These are phyloP conservation scores for Yamadazyma jaroonii DNA, from an alignment of 1,139 yeast genomes.

Conservation along the genomic window DNA sequence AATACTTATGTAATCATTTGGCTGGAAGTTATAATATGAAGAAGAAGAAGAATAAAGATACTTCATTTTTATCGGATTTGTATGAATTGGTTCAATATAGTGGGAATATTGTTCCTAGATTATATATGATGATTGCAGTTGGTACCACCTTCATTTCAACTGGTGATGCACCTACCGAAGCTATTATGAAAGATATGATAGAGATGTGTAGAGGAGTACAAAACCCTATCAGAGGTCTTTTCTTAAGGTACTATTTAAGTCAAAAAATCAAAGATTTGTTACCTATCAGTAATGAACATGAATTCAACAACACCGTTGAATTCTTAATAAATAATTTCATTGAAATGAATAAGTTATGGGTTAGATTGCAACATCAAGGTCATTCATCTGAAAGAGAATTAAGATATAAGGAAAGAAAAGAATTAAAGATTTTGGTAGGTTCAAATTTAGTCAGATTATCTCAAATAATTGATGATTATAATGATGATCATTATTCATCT, in stretches of 20 bases:
- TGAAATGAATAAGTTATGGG: slow-evolving; percentile 98
- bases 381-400: slow-evolving; percentile 79
- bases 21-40: slow-evolving; percentile 59
- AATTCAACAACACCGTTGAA: slow-evolving; percentile 61
- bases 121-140: slow-evolving; percentile 92
- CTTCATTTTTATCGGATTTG: slow-evolving; percentile 81
- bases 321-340: slow-evolving; percentile 84
- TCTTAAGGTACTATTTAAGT: slow-evolving; percentile 81
- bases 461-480: slow-evolving; percentile 72
- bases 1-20: slow-evolving; percentile 62
- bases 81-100: slow-evolving; percentile 96
- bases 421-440: slow-evolving; percentile 88
- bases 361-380: slow-evolving; percentile 92
- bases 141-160: slow-evolving; percentile 86
- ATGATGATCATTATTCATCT: slow-evolving; percentile 32
- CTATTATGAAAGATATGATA: slow-evolving; percentile 91
- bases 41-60: slow-evolving; percentile 20
- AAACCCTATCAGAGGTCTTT: slow-evolving; percentile 88
- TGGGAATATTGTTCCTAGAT: slow-evolving; percentile 86
- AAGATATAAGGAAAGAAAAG: slow-evolving; percentile 78
- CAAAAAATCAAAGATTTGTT: slow-evolving; percentile 77
- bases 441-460: slow-evolving; percentile 86
- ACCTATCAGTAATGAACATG: slow-evolving; percentile 46
- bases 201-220: slow-evolving; percentile 99
- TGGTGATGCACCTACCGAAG: slow-evolving; percentile 77